These are phyloP conservation scores for Rhazya stricta DNA, from an alignment of 257 asterid species.

Conservation along the genomic window DNA sequence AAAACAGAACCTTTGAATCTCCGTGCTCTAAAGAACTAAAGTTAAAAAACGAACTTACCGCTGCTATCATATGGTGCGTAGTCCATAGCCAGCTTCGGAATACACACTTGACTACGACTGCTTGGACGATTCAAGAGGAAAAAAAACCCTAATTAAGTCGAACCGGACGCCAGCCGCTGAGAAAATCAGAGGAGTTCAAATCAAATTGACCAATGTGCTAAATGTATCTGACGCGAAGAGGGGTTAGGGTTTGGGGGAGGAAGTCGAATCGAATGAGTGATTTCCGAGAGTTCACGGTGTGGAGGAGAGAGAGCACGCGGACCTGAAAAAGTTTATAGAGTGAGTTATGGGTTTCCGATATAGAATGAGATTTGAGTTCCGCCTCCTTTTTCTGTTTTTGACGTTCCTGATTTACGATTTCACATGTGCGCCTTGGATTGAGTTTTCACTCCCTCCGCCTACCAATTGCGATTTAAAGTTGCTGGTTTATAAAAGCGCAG, in stretches of 20 bases:
- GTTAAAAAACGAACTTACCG: constrained; percentile 38
- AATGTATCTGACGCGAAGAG: no score
- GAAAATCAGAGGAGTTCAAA: neutral
- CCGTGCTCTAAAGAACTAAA: neutral
- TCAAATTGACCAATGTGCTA: neutral
- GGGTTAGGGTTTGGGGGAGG: constrained; percentile 23
- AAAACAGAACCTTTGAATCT: neutral
- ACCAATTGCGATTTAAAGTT: neutral
- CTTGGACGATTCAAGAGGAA: neutral
- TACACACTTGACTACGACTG: neutral
- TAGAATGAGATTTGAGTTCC: constrained; percentile 45
- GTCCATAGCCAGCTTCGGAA: constrained; percentile 67
- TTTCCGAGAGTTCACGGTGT: constrained; percentile 15
- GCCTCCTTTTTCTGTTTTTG: constrained; percentile 21
- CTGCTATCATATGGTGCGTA: constrained; percentile 50
- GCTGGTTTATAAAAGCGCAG: no score
- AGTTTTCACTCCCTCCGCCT: neutral
- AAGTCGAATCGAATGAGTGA: constrained; percentile 27
- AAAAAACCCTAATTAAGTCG: neutral
- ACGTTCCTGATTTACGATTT: neutral
- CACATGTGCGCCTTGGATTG: neutral
- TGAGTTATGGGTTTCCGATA: constrained; percentile 23
- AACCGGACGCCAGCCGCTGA: neutral
- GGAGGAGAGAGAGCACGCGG: constrained; percentile 36
- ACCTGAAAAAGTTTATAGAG: constrained; percentile 38